Base-by-base conservation (phyloP, 1,284 basidiomycete genomes). In the Cryptococcus sp. region DNA sequence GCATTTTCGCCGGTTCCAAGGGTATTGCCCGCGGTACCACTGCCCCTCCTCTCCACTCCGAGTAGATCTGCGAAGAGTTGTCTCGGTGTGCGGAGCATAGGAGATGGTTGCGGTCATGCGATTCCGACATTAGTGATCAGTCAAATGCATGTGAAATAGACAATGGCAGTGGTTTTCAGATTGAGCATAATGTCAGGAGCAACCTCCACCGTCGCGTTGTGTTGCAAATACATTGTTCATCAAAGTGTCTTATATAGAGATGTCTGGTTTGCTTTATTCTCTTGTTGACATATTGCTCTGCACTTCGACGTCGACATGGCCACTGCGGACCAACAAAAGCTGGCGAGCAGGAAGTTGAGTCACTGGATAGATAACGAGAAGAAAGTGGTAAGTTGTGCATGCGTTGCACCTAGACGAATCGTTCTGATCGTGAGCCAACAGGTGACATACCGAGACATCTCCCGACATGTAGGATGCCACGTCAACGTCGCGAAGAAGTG, bases 21-120 rank as follows among this genome's bases (percentile, higher is more conserved):
- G 93, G 91, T 60, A 81, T 95, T 69, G 88, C 91, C 65, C 85
- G 85, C 63, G 92, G 92, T 62, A 78, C 80, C 64, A 85, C 81
- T 27, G 75, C 88, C 60, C 92, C 92, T 54, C 87, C 86, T 59
- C 82, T 94, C 68, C 75, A 78, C 69, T 69, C 67, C 38, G 58
- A 58, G 38, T 63, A 69, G 58, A 55, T 49, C 30, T 35, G 30
- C 30, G 7, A 35, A 13, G 38, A 7, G 8, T 8, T 5, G 22
- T 45, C 7, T 35, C 3, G 30, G 30, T 35, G 13, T 8, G 30
- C 30, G 30, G 30, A 35, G 7, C 13, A 35, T 13, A 35, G 30
- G 5, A 8, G 10, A 10, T 35, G 2, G 30, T 35, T 35, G 30
- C 30, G 13, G 7, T 35, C 30, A 35, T 35, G 30, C 30, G 30